Evolutionary conservation across 345 rosid species (phyloP), one percentile per base, ranked within the genome.

Genomic region (Corymbia maculata): DNA sequence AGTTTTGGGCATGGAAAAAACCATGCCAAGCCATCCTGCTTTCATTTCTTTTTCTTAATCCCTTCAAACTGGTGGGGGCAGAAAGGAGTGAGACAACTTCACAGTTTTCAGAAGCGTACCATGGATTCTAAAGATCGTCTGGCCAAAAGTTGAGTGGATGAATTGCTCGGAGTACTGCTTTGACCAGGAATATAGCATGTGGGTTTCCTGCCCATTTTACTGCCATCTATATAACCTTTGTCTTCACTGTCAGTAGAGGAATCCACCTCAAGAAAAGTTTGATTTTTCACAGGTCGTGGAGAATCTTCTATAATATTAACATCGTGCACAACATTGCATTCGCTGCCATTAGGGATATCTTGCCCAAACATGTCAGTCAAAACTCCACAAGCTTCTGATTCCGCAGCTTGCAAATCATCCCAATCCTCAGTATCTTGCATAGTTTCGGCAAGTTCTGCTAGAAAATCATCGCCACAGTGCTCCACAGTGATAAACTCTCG

Each of bases 391-490:
- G 96, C 96, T 90, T 96, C 98, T 5, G 95, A 91, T 89, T 97
- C 98, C 42, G 92, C 50, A 47, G 93, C 94, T 86, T 92, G 94
- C 52, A 94, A 88, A 89, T 96, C 98, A 93, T 95, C 98, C 99
- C 99, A 97, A 80, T 97, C 99, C 96, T 97, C 98, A 4, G 86
- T 87, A 79, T 94, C 97, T 89, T 90, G 91, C 93, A 95, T 92
- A 19, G 92, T 93, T 92, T 95, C 99, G 86, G 98, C 99, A 79
- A 97, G 89, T 66, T 96, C 93, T 22, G 94, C 96, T 21, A 97
- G 91, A 92, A 96, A 96, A 91, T 97, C 98, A 89, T 97, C 97
- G 22, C 98, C 99, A 52, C 98, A 95, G 44, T 91, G 88, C 91
- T 94, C 99, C 85, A 97, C 98, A 14, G 97, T 94, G 59, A 96